Conservation (phyloP, 768 basidiomycete genomes). For the Russula compacta region DNA sequence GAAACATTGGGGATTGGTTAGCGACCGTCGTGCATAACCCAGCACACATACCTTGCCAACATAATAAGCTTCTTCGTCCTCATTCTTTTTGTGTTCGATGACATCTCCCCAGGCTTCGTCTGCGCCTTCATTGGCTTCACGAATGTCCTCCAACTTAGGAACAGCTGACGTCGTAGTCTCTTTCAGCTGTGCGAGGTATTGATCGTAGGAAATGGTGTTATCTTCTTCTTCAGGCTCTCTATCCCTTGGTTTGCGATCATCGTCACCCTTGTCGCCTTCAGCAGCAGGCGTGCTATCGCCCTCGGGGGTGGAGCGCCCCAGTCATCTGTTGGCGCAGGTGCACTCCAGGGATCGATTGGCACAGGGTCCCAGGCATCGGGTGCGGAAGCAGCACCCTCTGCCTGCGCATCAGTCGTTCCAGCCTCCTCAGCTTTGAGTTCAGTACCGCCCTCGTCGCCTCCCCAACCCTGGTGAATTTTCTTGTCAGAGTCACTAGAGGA, state of each 20-base stretch:
- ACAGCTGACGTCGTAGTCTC: slow-evolving; percentile 46
- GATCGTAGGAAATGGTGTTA: slow-evolving; percentile 88
- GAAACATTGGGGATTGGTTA: background rate
- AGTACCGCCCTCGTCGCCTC: slow-evolving; percentile 76
- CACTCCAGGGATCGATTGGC: slow-evolving; percentile 31
- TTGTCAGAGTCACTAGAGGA: slow-evolving; percentile 79
- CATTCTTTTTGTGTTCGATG: slow-evolving; percentile 53
- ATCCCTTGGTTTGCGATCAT: slow-evolving; percentile 36
- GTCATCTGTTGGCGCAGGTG: slow-evolving; percentile 22
- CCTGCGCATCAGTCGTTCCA: slow-evolving; percentile 61
- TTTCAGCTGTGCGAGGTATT: slow-evolving; percentile 80
- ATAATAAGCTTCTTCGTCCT: slow-evolving; percentile 69
- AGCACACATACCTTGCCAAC: slow-evolving; percentile 65
- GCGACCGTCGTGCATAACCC: background rate
- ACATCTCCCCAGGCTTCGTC: slow-evolving; percentile 63
- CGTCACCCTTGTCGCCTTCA: slow-evolving; percentile 28
- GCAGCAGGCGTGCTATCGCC: slow-evolving; percentile 27
- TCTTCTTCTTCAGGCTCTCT: slow-evolving; percentile 79
- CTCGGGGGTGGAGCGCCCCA: slow-evolving; percentile 28
- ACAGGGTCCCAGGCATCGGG: slow-evolving; percentile 32
- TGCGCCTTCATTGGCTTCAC: slow-evolving; percentile 77
- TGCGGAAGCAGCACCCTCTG: slow-evolving; percentile 32
- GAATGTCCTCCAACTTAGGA: slow-evolving; percentile 63
- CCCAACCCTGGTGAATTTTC: slow-evolving; percentile 92
- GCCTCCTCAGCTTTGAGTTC: slow-evolving; percentile 78